Evolutionary conservation across 805 yeast species (phyloP).

Genomic region (Suhomyces xylopsoci): DNA sequence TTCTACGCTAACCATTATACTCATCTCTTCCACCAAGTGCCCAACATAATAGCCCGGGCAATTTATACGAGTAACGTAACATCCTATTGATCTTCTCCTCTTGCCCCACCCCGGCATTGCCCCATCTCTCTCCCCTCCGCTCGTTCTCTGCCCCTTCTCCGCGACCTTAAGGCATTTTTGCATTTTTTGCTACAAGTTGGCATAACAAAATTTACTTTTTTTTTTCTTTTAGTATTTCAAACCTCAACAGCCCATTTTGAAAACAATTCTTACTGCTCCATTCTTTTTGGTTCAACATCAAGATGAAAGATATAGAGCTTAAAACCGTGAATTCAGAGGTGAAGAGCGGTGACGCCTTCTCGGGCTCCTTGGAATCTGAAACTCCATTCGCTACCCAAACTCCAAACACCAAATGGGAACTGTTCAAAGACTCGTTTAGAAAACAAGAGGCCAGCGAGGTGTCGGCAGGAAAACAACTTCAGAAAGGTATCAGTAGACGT

Average conservation of each 20-base stretch:
- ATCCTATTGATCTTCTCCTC: background rate
- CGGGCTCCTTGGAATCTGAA: slow-evolving; percentile 13
- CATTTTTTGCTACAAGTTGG: background rate
- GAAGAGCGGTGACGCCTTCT: slow-evolving; percentile 7
- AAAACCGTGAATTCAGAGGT: slow-evolving; percentile 16
- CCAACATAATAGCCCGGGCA: too few relatives aligned
- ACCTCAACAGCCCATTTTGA: background rate
- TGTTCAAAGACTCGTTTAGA: slow-evolving; percentile 29
- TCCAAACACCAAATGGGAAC: slow-evolving; percentile 18
- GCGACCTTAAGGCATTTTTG: background rate
- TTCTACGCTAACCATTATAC: too few relatives aligned
- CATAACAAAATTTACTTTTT: background rate
- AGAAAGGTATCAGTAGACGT: slow-evolving; percentile 38
- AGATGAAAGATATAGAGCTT: slow-evolving; percentile 14
- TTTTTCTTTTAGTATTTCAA: too few relatives aligned
- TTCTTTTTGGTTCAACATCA: background rate
- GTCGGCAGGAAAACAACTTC: slow-evolving; percentile 21
- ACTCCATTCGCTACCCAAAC: slow-evolving; percentile 8
- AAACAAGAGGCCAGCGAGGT: slow-evolving; percentile 12
- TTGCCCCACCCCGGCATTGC: background rate
- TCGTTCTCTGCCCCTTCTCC: background rate
- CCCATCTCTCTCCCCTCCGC: background rate
- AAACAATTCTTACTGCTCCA: background rate
- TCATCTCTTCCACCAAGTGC: too few relatives aligned
- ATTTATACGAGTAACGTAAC: too few relatives aligned